Conservation (phyloP, 2,329 filamentous ascomycete species). For the Pestalotiopsis sp. region DNA sequence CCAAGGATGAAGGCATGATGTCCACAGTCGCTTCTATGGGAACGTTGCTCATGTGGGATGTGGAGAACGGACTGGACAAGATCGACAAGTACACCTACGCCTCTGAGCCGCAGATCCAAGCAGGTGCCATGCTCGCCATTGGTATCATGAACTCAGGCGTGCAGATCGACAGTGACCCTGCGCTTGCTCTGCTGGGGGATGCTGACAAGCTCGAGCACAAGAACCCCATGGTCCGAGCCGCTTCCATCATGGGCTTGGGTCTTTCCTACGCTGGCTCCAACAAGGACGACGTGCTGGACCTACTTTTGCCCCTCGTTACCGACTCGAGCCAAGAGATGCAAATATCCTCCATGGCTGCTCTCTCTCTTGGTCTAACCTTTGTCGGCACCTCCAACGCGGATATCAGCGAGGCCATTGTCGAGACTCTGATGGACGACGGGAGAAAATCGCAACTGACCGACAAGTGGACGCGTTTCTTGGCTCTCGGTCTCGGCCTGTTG, state of each 20-base stretch:
- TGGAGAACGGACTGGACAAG: conserved; percentile 88
- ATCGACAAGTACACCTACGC: conserved; percentile 94
- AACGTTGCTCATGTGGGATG: conserved; percentile 90
- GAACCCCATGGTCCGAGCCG: conserved; percentile 76
- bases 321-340: conserved; percentile 91
- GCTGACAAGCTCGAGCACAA: conserved; percentile 77
- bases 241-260: conserved; percentile 94
- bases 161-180: conserved; percentile 85
- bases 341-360: conserved; percentile 91
- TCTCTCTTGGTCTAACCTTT: conserved; percentile 87
- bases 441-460: conserved; percentile 88
- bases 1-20: conserved; percentile 96
- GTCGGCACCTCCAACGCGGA: conserved; percentile 91
- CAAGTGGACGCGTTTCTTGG: conserved; percentile 98
- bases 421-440: conserved; percentile 91
- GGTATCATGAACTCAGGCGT: conserved; percentile 97
- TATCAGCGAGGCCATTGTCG: conserved; percentile 89
- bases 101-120: conserved; percentile 79
- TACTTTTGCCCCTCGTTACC: conserved; percentile 82
- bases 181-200: conserved; percentile 83
- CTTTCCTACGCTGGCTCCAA: conserved; percentile 94
- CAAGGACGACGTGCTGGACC: conserved; percentile 83
- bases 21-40: conserved; percentile 94
- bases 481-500: conserved; percentile 86
- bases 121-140: conserved; percentile 88